Evolutionary conservation across 2,329 filamentous ascomycete genomes (phyloP).

Genomic region (Neoascochyta sp.): DNA sequence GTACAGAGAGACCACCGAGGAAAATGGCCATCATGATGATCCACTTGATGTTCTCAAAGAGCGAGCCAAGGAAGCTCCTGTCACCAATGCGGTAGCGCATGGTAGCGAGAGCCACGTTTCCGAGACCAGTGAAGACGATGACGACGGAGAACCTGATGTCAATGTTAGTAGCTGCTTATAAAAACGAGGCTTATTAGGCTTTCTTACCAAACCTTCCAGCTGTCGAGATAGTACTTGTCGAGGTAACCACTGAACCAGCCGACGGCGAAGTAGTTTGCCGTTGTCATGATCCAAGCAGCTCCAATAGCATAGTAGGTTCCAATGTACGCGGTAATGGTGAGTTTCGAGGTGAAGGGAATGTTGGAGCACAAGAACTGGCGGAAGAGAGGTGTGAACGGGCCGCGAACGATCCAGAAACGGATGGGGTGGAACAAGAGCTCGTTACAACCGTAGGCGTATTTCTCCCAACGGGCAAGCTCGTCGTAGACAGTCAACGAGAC

Average conservation of each 20-base stretch:
- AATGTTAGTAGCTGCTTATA: too few relatives aligned
- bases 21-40: constrained; percentile 68
- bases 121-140: constrained; percentile 60
- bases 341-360: constrained; percentile 61
- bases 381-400: constrained; percentile 64
- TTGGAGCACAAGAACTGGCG: constrained; percentile 56
- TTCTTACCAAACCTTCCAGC: constrained; percentile 56
- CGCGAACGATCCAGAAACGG: constrained; percentile 56
- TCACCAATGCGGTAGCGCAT: constrained; percentile 59
- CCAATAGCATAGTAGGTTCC: constrained; percentile 68
- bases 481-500: constrained; percentile 69
- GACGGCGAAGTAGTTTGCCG: constrained; percentile 65
- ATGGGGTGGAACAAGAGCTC: constrained; percentile 67
- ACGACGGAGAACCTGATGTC: constrained; percentile 54
- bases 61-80: constrained; percentile 47
- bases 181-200: too few relatives aligned
- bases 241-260: constrained; percentile 70
- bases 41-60: constrained; percentile 60
- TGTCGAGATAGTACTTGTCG: constrained; percentile 74
- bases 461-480: constrained; percentile 55
- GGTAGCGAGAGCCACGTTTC: constrained; percentile 57
- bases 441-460: constrained; percentile 64
- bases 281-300: constrained; percentile 60
- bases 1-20: constrained; percentile 73
- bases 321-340: constrained; percentile 66